A percentile compares a stretch with the other conserved stretches of the same genome.
These are phyloP conservation scores for Austroboletus novae-zelandiae DNA, from an alignment of 1,284 basidiomycete species.

Conservation along the genomic window DNA sequence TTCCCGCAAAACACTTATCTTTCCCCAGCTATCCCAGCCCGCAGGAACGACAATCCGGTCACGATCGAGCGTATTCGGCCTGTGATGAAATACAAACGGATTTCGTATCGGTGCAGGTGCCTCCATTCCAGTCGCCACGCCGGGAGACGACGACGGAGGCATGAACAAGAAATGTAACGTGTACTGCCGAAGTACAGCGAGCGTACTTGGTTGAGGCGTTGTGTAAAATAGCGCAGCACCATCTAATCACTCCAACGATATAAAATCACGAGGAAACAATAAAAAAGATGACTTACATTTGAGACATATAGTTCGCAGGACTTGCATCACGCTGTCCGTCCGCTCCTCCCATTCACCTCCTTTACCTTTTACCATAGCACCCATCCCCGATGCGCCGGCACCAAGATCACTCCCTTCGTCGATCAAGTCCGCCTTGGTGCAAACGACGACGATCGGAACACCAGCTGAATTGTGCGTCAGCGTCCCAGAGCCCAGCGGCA, in stretches of 20 bases:
- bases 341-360: conserved; percentile 92
- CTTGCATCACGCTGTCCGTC: conserved; percentile 94
- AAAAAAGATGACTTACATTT: conserved; percentile 68
- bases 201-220: conserved; percentile 77
- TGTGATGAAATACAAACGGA: conserved; percentile 82
- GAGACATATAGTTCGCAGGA: conserved; percentile 86
- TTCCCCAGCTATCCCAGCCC: conserved; percentile 98
- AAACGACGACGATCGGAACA: conserved; percentile 57
- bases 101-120: conserved; percentile 60
- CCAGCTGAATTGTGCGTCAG: conserved; percentile 82
- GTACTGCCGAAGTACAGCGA: conserved; percentile 83
- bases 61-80: conserved; percentile 89
- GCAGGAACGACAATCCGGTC: conserved; percentile 90
- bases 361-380: too few relatives aligned
- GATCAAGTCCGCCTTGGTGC: too few relatives aligned
- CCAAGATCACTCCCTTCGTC: too few relatives aligned
- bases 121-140: conserved; percentile 40
- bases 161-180: conserved; percentile 82
- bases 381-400: too few relatives aligned
- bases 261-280: not conserved
- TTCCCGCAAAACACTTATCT: conserved; percentile 84
- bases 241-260: conserved; percentile 41
- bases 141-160: conserved; percentile 54
- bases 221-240: conserved; percentile 38
- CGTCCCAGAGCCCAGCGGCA: conserved; percentile 74